phyloP scores from a whole-genome alignment of 108 stramenopile species.

The Craspedostauros australis region DNA sequence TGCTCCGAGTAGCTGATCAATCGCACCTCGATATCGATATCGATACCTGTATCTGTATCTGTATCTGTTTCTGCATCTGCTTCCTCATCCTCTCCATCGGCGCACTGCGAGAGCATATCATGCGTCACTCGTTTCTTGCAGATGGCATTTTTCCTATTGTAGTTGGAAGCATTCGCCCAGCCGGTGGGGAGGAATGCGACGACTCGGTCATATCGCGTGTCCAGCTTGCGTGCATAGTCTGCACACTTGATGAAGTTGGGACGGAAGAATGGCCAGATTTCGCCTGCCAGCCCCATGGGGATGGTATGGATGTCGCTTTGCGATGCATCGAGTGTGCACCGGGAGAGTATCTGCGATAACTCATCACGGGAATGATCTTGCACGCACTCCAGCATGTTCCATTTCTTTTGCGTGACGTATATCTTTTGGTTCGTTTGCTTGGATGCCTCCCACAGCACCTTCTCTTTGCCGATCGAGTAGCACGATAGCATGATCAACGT shows the following conservation, averaged over 20 bases:
- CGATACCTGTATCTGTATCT: background rate
- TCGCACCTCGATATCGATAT: constrained; percentile 36
- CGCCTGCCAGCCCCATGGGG: constrained; percentile 49
- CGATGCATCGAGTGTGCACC: constrained; percentile 32
- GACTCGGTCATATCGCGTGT: constrained; percentile 31
- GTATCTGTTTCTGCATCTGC: background rate
- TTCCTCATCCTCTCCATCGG: no score
- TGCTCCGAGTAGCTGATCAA: constrained; percentile 79
- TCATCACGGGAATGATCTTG: constrained; percentile 9
- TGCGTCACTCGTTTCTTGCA: constrained; percentile 9
- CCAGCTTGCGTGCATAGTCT: constrained; percentile 31
- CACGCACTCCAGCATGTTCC: constrained; percentile 40
- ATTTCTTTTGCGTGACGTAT: constrained; percentile 43
- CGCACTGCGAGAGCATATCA: background rate
- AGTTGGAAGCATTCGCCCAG: constrained; percentile 57
- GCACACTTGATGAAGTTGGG: constrained; percentile 40
- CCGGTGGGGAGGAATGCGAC: constrained; percentile 69
- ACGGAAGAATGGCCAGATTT: constrained; percentile 56
- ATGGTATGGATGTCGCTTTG: constrained; percentile 49
- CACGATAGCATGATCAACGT: constrained; percentile 56
- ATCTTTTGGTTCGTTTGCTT: constrained; percentile 25
- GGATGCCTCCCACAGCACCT: constrained; percentile 44
- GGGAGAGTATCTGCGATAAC: constrained; percentile 17
- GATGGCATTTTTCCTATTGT: constrained; percentile 50
- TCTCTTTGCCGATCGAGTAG: constrained; percentile 71